Evolutionary conservation across 148 eudicot species (phyloP).

Genomic region (Vaccinium corymbosum): DNA sequence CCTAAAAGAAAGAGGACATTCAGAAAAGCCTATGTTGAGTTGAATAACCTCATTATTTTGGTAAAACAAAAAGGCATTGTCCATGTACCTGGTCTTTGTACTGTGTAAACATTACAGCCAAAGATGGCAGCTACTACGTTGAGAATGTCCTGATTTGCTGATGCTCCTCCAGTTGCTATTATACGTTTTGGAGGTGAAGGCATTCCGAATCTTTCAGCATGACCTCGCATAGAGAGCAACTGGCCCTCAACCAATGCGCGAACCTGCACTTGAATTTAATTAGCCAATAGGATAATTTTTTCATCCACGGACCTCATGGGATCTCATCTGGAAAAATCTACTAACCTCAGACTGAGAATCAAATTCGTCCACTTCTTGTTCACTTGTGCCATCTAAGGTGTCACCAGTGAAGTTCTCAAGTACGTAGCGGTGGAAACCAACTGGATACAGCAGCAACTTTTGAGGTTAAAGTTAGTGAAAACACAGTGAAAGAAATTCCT

Average conservation of each 20-base stretch:
- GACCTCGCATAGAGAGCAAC: slow-evolving; percentile 77
- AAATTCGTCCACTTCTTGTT: slow-evolving; percentile 61
- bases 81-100: slow-evolving; percentile 66
- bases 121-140: slow-evolving; percentile 65
- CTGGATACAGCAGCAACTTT: slow-evolving; percentile 30
- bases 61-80: neutral
- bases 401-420: slow-evolving; percentile 62
- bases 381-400: slow-evolving; percentile 51
- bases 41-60: neutral
- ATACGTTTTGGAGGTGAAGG: slow-evolving; percentile 87
- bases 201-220: slow-evolving; percentile 86
- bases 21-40: neutral
- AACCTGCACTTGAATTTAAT: slow-evolving; percentile 42
- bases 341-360: slow-evolving; percentile 78
- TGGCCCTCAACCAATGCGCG: slow-evolving; percentile 85
- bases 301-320: neutral
- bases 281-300: neutral
- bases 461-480: neutral
- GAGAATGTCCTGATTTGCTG: slow-evolving; percentile 70
- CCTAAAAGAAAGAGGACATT: neutral
- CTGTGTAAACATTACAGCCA: slow-evolving; percentile 79
- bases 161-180: slow-evolving; percentile 97
- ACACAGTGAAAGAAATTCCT: neutral
- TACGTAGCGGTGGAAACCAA: slow-evolving; percentile 68
- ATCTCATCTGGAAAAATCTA: neutral